Evolutionary conservation across 306 rosid genomes (phyloP).

Genomic region (Hippophae gyantsensis): DNA sequence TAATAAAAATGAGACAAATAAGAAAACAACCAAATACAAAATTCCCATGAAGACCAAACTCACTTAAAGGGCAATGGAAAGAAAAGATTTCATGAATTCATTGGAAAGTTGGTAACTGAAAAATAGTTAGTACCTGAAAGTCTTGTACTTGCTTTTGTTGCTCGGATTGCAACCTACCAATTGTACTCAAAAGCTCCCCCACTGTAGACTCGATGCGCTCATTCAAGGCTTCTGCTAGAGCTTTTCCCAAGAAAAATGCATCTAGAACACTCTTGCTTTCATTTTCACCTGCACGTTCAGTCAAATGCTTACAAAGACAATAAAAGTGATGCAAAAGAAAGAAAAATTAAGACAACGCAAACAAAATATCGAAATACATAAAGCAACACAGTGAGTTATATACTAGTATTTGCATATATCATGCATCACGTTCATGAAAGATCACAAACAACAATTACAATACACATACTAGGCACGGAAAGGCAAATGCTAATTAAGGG

Average conservation of each 20-base stretch:
- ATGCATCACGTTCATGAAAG: too few species aligned
- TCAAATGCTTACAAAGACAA: neutral
- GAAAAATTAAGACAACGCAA: neutral
- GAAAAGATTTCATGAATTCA: neutral
- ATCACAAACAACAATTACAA: too few species aligned
- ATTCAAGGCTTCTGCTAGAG: slow-evolving; percentile 79
- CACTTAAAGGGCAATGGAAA: neutral
- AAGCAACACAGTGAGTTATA: neutral
- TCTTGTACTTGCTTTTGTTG: slow-evolving; percentile 69
- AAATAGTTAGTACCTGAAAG: slow-evolving; percentile 53
- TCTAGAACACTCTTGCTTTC: slow-evolving; percentile 69
- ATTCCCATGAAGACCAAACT: too few species aligned
- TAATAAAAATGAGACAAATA: too few species aligned
- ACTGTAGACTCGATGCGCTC: slow-evolving; percentile 84
- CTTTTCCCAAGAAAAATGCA: slow-evolving; percentile 96
- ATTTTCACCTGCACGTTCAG: slow-evolving; percentile 49
- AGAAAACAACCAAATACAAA: too few species aligned
- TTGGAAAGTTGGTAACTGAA: slow-evolving; percentile 4
- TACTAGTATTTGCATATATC: neutral
- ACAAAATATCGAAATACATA: neutral
- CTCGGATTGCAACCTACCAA: slow-evolving; percentile 93
- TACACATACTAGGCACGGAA: too few species aligned
- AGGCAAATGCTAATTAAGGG: too few species aligned
- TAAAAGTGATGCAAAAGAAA: neutral
- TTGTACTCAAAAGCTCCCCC: slow-evolving; percentile 66